phyloP scores from a whole-genome alignment of 1,139 yeast species.

The Lodderomyces pseudojiufengensis region DNA sequence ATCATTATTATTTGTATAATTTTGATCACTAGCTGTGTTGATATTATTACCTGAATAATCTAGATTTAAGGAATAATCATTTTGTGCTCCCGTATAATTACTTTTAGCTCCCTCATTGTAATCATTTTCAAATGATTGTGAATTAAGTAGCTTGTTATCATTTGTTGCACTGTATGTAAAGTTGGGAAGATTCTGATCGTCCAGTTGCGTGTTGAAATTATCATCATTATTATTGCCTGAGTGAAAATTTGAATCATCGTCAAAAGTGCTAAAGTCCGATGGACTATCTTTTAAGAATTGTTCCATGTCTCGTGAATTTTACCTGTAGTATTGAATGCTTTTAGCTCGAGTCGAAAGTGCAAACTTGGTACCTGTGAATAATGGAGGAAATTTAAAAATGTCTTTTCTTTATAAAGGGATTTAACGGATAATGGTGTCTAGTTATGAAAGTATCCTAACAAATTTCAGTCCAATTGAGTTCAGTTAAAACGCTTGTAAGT shows the following conservation, averaged over 20 bases:
- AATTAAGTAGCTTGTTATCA: too few relatives aligned
- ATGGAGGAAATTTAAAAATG: too few relatives aligned
- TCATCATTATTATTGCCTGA: slow-evolving; percentile 7
- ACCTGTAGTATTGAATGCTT: too few relatives aligned
- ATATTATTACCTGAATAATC: slow-evolving; percentile 11
- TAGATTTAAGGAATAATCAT: slow-evolving; percentile 15
- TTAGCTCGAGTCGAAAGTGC: too few relatives aligned
- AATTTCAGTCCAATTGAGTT: too few relatives aligned
- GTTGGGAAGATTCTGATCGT: slow-evolving; percentile 7
- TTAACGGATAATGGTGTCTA: too few relatives aligned
- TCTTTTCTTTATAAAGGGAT: too few relatives aligned
- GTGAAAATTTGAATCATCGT: slow-evolving; percentile 5
- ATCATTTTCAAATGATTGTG: too few relatives aligned
- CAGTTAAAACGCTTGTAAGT: too few relatives aligned
- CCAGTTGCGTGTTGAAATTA: slow-evolving; percentile 11
- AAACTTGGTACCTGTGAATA: too few relatives aligned
- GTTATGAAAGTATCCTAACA: too few relatives aligned
- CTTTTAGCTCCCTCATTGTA: too few relatives aligned
- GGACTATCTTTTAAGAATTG: slow-evolving; percentile 40
- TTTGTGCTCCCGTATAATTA: slow-evolving; percentile 1
- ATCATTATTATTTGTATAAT: neutral
- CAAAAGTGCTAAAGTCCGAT: slow-evolving; percentile 19
- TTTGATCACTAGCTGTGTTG: slow-evolving; percentile 3
- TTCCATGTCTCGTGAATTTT: slow-evolving; percentile 25
- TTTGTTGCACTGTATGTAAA: neutral